Evolutionary conservation across 306 rosid species (phyloP).

Genomic region (Castanea sativa): DNA sequence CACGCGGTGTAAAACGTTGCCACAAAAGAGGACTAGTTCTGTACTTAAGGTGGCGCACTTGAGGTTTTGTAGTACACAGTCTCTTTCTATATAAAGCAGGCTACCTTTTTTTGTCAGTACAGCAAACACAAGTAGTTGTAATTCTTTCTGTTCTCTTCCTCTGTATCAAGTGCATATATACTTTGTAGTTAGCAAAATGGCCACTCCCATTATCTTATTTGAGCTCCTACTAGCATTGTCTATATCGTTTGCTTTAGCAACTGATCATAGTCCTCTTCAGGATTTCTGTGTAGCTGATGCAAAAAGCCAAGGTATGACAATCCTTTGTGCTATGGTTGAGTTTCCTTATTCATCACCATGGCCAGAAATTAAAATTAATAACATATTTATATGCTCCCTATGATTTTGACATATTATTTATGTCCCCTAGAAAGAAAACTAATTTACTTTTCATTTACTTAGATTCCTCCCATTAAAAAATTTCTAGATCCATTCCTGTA

Average conservation of each 20-base stretch:
- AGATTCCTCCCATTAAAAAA: not conserved
- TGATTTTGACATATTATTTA: not conserved
- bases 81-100: not conserved
- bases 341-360: not conserved
- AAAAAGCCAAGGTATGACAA: conserved; percentile 8
- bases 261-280: conserved; percentile 35
- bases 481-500: not conserved
- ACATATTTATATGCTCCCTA: not conserved
- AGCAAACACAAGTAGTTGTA: not conserved
- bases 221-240: not conserved
- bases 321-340: too few relatives aligned
- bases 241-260: conserved; percentile 7
- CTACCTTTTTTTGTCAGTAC: not conserved
- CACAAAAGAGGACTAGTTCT: not conserved
- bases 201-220: too few relatives aligned
- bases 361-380: not conserved
- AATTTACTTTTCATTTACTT: not conserved
- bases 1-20: not conserved
- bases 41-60: not conserved
- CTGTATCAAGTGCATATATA: not conserved
- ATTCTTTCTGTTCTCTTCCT: not conserved
- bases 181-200: not conserved
- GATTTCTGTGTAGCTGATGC: conserved; percentile 46
- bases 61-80: not conserved
- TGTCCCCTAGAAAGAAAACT: not conserved